Evolutionary conservation across 2,329 filamentous ascomycete species (phyloP).

Genomic region (Pestalotiopsis sp.): DNA sequence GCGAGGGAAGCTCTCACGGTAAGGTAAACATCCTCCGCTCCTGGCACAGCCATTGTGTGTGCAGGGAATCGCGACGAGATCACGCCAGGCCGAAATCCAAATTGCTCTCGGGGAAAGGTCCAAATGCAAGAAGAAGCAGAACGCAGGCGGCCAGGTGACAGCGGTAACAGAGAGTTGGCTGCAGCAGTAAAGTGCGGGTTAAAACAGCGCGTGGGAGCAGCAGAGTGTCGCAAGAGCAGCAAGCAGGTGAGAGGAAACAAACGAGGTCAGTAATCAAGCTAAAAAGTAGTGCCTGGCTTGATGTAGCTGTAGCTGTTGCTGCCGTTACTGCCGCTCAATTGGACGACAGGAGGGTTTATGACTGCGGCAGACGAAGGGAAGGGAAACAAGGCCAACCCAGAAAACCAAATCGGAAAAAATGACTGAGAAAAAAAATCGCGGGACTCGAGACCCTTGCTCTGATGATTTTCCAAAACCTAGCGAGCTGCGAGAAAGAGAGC

Average conservation of each 20-base stretch:
- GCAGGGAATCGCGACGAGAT: slow-evolving; percentile 12
- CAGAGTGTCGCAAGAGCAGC: not conserved
- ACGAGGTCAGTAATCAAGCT: not conserved
- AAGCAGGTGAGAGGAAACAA: not conserved
- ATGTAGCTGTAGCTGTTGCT: not conserved
- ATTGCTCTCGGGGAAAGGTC: not conserved
- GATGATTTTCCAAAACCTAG: not conserved
- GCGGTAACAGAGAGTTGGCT: not conserved
- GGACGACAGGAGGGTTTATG: not conserved
- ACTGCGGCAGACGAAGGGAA: not conserved
- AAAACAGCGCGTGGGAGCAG: not conserved
- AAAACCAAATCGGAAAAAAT: not conserved
- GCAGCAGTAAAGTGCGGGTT: not conserved
- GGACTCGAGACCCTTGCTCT: not conserved
- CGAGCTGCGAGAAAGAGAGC: not conserved
- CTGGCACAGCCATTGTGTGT: slow-evolving; percentile 37
- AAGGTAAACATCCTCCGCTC: slow-evolving; percentile 22
- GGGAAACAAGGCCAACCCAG: not conserved
- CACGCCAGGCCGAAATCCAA: slow-evolving; percentile 14
- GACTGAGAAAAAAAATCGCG: not conserved
- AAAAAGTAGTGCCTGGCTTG: not conserved
- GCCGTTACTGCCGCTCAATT: not conserved
- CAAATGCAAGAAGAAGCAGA: not conserved
- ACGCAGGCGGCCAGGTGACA: not conserved
- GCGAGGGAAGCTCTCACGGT: slow-evolving; percentile 12